Percentiles rank a stretch among this genome's conserved stretches.
Conservation (phyloP, 2,329 filamentous ascomycete genomes). For the Paraphoma chrysanthemicola region DNA sequence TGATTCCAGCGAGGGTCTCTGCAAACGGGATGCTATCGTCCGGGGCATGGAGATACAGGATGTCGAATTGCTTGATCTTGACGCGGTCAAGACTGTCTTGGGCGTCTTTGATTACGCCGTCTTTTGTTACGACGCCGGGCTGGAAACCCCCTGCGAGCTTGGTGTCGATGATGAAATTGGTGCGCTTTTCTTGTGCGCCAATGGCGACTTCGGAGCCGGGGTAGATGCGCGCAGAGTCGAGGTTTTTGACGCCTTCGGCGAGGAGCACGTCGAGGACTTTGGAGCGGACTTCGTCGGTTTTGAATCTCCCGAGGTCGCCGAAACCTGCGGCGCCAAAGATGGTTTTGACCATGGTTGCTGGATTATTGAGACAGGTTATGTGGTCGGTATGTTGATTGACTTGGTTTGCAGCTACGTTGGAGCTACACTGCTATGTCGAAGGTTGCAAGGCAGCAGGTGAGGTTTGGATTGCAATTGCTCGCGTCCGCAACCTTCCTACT, state of each 20-base stretch:
- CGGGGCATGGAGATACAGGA: conserved; percentile 45
- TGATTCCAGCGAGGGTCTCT: conserved; percentile 39
- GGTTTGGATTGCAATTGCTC: background rate
- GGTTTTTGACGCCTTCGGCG: conserved; percentile 39
- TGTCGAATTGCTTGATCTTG: conserved; percentile 39
- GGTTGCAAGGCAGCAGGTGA: background rate
- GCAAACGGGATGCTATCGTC: conserved; percentile 30
- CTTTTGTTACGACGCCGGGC: conserved; percentile 43
- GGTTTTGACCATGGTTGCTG: conserved; percentile 38
- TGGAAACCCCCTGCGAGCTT: conserved; percentile 51
- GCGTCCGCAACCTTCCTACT: background rate
- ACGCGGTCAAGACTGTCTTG: conserved; percentile 40
- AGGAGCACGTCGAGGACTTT: conserved; percentile 41
- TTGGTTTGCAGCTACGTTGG: background rate
- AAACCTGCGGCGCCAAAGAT: conserved; percentile 46
- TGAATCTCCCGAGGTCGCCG: conserved; percentile 20
- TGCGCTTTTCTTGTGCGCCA: conserved; percentile 48
- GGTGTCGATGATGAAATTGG: conserved; percentile 56
- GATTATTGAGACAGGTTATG: background rate
- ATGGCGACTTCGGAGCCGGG: conserved; percentile 51
- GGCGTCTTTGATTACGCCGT: conserved; percentile 43
- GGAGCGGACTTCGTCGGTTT: conserved; percentile 12
- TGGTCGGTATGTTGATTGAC: background rate
- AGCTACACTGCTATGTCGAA: background rate
- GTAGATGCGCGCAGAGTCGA: conserved; percentile 55